Base-by-base conservation (phyloP, 768 basidiomycete genomes). In the Punctularia strigosozonata region DNA sequence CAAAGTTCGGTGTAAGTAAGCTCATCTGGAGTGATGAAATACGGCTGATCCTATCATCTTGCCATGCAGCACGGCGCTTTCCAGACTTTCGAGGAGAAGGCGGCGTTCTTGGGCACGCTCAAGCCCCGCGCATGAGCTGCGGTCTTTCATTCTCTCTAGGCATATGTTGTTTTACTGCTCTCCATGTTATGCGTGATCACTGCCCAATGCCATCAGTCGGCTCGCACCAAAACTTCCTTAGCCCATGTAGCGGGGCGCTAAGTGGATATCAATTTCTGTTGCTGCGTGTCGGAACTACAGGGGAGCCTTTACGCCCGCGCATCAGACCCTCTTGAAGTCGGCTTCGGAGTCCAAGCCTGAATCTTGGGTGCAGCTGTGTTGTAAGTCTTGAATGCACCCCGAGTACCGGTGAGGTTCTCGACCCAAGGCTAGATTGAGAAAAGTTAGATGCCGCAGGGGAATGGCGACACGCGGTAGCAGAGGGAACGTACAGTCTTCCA, bases 51-150 rank as follows among this genome's bases (percentile, higher is more conserved):
- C 23, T 41, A 32, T 19, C 37, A 30, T 37, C 35, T 38, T 31
- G 37, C 30, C 44, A 35, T 51, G 17, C 48, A 87, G 85, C 92
- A 95, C 57, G 91, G 91, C 54, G 80, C 84, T 35, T 95, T 92
- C 89, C 91, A 98, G 73, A 91, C 90, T 36, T 71, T 74, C 68
- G 86, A 87, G 67, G 94, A 97, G 80, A 97, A 97, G 77, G 69
- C 74, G 50, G 80, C 87, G 59, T 97, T 97, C 79, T 54, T 90
- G 61, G 87, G 87, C 62, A 77, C 85, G 56, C 85, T 88, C 77
- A 90, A 89, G 68, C 73, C 72, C 60, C 75, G 73, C 56, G 76
- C 75, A 62, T 85, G 62, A 79, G 66, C n/a, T n/a, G n/a, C n/a
- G n/a, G n/a, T n/a, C n/a, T n/a, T n/a, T n/a, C n/a, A n/a, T n/a